These are phyloP conservation scores for Emmonsiellopsis sp. DNA, from an alignment of 2,329 filamentous ascomycete genomes.

Conservation along the genomic window DNA sequence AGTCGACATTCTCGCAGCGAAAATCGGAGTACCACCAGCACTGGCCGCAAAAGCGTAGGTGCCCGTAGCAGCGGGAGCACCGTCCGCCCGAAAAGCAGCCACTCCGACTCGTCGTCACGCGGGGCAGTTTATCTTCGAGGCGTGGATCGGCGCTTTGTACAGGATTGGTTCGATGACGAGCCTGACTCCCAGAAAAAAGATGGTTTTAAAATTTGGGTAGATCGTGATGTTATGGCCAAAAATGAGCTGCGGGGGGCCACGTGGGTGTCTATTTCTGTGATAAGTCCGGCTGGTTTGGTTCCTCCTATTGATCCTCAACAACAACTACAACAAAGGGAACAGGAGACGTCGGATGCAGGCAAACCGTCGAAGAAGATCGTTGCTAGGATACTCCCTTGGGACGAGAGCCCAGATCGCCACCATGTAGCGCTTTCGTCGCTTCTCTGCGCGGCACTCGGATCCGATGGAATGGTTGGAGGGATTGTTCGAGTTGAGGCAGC, in stretches of 20 bases:
- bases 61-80: slow-evolving; percentile 66
- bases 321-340: slow-evolving; percentile 58
- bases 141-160: slow-evolving; percentile 59
- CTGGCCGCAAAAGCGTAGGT: slow-evolving; percentile 62
- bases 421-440: slow-evolving; percentile 69
- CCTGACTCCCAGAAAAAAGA: slow-evolving; percentile 44
- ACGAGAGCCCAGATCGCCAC: slow-evolving; percentile 73
- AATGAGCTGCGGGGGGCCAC: slow-evolving; percentile 66
- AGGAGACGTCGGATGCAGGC: slow-evolving; percentile 46
- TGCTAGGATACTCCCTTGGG: slow-evolving; percentile 67
- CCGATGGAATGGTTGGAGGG: slow-evolving; percentile 67
- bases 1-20: slow-evolving; percentile 57
- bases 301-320: slow-evolving; percentile 59
- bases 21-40: slow-evolving; percentile 68
- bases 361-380: slow-evolving; percentile 59
- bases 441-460: slow-evolving; percentile 65
- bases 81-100: slow-evolving; percentile 47
- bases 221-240: slow-evolving; percentile 62
- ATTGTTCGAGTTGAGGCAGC: slow-evolving; percentile 82
- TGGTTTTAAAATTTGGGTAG: slow-evolving; percentile 71
- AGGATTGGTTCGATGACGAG: slow-evolving; percentile 70
- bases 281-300: slow-evolving; percentile 70
- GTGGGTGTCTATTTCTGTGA: slow-evolving; percentile 75
- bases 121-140: slow-evolving; percentile 64
- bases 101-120: slow-evolving; percentile 52